Evolutionary conservation across 257 asterid genomes (phyloP).

Genomic region (Solanum ossicruentum): DNA sequence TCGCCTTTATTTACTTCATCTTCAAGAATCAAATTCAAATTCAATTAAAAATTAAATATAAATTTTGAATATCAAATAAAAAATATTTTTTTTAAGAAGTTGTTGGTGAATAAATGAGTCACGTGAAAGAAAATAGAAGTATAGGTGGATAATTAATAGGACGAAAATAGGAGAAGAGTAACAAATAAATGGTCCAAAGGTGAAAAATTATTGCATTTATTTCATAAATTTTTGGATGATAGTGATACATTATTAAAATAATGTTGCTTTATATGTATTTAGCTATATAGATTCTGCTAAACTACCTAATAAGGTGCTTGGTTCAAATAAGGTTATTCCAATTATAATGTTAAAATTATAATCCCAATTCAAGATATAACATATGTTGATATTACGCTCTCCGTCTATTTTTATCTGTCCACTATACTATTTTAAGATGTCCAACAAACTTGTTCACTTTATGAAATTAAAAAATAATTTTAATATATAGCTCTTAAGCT

Average conservation of each 20-base stretch:
- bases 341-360: background rate
- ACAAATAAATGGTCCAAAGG: background rate
- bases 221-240: background rate
- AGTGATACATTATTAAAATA: background rate
- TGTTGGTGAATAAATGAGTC: background rate
- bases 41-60: accelerated
- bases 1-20: accelerated
- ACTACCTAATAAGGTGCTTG: too few species aligned
- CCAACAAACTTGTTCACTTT: too few species aligned
- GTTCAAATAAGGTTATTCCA: background rate
- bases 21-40: background rate
- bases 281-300: too few species aligned
- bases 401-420: too few species aligned
- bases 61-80: background rate
- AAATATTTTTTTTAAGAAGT: too few species aligned
- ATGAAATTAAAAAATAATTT: too few species aligned
- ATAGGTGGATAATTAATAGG: background rate
- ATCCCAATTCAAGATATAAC: too few species aligned
- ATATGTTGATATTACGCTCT: too few species aligned
- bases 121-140: background rate
- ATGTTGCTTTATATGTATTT: background rate
- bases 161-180: background rate
- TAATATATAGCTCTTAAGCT: too few species aligned
- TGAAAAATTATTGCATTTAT: background rate
- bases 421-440: too few species aligned